phyloP scores from a whole-genome alignment of 2,329 filamentous ascomycete genomes.

The Elsinoe ampelina region DNA sequence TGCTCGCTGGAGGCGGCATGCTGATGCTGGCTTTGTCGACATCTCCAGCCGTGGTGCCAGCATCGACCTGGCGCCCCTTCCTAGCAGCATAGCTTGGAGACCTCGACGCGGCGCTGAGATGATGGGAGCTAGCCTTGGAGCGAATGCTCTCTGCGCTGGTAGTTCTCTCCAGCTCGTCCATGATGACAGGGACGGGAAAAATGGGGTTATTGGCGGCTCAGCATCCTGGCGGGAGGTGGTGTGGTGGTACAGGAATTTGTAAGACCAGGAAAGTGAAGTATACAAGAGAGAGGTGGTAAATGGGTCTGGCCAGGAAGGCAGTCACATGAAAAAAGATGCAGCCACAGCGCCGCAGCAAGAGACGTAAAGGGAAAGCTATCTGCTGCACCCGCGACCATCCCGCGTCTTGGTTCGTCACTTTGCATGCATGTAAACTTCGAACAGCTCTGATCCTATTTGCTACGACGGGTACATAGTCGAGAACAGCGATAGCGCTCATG shows the following conservation, averaged over 20 bases:
- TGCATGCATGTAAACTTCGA: background rate
- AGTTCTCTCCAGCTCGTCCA: constrained; percentile 26
- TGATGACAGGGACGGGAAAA: constrained; percentile 1
- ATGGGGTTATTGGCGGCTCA: constrained; percentile 4
- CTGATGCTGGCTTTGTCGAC: constrained; percentile 54
- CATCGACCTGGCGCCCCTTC: constrained; percentile 52
- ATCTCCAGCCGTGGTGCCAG: constrained; percentile 49
- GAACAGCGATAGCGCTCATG: no score
- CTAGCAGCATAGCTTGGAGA: constrained; percentile 30
- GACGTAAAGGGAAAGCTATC: no score
- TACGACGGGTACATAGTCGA: no score
- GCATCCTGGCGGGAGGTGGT: background rate
- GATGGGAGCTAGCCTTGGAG: constrained; percentile 28
- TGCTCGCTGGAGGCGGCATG: constrained; percentile 48
- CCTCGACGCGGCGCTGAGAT: constrained; percentile 40
- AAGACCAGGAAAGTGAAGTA: background rate
- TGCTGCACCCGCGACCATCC: background rate
- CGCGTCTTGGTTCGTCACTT: background rate
- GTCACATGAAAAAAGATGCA: constrained; percentile 10
- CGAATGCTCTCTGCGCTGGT: constrained; percentile 31
- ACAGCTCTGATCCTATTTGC: background rate
- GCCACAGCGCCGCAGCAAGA: background rate
- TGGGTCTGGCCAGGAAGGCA: constrained; percentile 4
- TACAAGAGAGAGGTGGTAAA: background rate
- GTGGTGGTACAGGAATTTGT: constrained; percentile 1